phyloP scores from a whole-genome alignment of 2,329 filamentous ascomycete species.

The Massarina eburnea region DNA sequence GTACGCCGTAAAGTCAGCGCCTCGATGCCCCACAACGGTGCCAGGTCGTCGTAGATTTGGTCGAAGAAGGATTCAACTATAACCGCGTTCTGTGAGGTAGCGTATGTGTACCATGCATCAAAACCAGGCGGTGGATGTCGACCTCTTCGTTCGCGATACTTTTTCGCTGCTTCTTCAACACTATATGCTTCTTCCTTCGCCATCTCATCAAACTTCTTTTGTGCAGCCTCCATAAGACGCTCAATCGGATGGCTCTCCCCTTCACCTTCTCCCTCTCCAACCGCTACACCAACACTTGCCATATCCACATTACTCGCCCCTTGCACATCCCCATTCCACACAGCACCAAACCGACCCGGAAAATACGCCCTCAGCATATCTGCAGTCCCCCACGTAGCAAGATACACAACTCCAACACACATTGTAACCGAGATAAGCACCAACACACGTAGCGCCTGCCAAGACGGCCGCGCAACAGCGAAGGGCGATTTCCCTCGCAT shows the following conservation, averaged over 20 bases:
- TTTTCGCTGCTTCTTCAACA: slow-evolving; percentile 44
- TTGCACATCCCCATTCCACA: not conserved
- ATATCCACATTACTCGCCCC: not conserved
- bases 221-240: slow-evolving; percentile 36
- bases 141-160: slow-evolving; percentile 47
- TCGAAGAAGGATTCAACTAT: slow-evolving; percentile 55
- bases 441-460: slow-evolving; percentile 16
- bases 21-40: slow-evolving; percentile 52
- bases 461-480: slow-evolving; percentile 7
- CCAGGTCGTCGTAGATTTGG: slow-evolving; percentile 53
- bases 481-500: slow-evolving; percentile 5
- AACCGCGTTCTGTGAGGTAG: slow-evolving; percentile 43
- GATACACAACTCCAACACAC: slow-evolving; percentile 12
- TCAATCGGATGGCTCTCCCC: slow-evolving; percentile 40
- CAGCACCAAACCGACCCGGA: not conserved
- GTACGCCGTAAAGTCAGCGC: slow-evolving; percentile 45
- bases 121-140: slow-evolving; percentile 55
- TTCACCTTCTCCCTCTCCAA: not conserved
- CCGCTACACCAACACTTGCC: not conserved
- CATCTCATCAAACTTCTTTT: slow-evolving; percentile 30
- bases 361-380: not conserved
- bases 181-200: slow-evolving; percentile 39
- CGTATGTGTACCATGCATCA: slow-evolving; percentile 51
- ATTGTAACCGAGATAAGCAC: slow-evolving; percentile 12
- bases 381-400: slow-evolving; percentile 5